phyloP scores from a whole-genome alignment of 2,329 filamentous ascomycete species.

The Paraphaeosphaeria sporulosa region DNA sequence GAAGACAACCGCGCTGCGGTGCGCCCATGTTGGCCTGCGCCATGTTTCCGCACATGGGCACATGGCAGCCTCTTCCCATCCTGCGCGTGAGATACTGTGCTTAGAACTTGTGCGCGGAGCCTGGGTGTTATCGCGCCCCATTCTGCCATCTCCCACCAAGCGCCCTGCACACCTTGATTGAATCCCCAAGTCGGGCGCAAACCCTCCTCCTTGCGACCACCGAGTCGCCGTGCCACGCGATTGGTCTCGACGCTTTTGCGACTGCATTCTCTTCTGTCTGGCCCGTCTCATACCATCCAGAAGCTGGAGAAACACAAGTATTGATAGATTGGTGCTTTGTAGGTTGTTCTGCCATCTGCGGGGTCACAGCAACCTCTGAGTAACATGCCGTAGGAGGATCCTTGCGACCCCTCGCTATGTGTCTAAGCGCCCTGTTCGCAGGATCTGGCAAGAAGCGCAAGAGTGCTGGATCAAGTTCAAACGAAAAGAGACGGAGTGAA shows the following conservation, averaged over 20 bases:
- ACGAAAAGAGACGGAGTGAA: slow-evolving; percentile 41
- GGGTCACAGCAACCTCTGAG: slow-evolving; percentile 20
- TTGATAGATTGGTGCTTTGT: slow-evolving; percentile 26
- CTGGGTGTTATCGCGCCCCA: slow-evolving; percentile 30
- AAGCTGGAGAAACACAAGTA: not conserved
- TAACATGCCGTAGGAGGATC: slow-evolving; percentile 11
- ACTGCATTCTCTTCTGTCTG: not conserved
- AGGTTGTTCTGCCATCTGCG: not conserved
- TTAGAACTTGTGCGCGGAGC: slow-evolving; percentile 14
- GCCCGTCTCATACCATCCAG: not conserved
- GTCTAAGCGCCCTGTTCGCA: slow-evolving; percentile 47
- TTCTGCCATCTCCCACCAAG: slow-evolving; percentile 16
- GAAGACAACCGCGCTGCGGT: slow-evolving; percentile 36
- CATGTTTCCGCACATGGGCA: slow-evolving; percentile 40
- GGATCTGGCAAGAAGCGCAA: slow-evolving; percentile 42
- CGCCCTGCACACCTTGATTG: slow-evolving; percentile 14
- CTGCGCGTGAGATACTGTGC: slow-evolving; percentile 37
- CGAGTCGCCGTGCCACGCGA: not conserved
- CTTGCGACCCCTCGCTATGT: slow-evolving; percentile 40
- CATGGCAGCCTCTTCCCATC: slow-evolving; percentile 4
- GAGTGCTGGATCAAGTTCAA: slow-evolving; percentile 30
- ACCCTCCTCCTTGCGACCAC: not conserved
- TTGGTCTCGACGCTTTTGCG: not conserved
- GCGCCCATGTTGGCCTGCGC: slow-evolving; percentile 28
- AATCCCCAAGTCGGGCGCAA: not conserved